Base-by-base conservation (phyloP, 805 yeast species). In the Nakazawaea laoshanensis region DNA sequence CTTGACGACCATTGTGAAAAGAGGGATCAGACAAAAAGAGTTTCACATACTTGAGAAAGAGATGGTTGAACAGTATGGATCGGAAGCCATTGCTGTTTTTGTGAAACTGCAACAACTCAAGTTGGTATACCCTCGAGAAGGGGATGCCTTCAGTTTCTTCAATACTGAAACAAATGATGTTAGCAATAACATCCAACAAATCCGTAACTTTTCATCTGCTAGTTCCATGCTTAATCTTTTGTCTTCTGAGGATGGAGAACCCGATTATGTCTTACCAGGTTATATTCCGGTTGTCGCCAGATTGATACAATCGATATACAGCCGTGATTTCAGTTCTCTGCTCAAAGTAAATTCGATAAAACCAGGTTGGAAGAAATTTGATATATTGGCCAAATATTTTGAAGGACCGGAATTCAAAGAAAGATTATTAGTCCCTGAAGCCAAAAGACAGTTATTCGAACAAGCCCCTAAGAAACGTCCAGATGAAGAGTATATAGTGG, bases 211-310 rank as follows among this genome's bases (percentile, higher is more conserved):
- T 46, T 17, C 32, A 16, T 30, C 43, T 10, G 26, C 59, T 20
- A 40, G 52, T 42, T 57, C 57, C 41, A 66, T 65, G 45, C 57
- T 75, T 61, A 59, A 67, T 37, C 49, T 73, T 44, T 59, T 70
- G 52, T 73, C 84, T 19, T 42, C 49, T 7, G 51, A 48, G n/a
- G 53, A 55, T 35, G 52, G 56, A 4, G 43, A 53, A 24, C 73
- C 75, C 20, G 59, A 60, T 17, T 81, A 77, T 49, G 75, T 86
- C 1, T 74, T 82, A 39, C 81, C 96, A 4, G 92, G 94, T 1
- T 81, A 74, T 19, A 81, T 86, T 0, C 97, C 98, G 2, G 52
- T 89, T 4, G 58, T 74, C 2, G 65, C 77, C 3, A 63, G 96
- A 39, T 46, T 87, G 9, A 67, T 84, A 3, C 87, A 88, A 54